Evolutionary conservation across 768 basidiomycete genomes (phyloP), one percentile per base, ranked within the genome.

Genomic region (Mycena sanguinolenta): DNA sequence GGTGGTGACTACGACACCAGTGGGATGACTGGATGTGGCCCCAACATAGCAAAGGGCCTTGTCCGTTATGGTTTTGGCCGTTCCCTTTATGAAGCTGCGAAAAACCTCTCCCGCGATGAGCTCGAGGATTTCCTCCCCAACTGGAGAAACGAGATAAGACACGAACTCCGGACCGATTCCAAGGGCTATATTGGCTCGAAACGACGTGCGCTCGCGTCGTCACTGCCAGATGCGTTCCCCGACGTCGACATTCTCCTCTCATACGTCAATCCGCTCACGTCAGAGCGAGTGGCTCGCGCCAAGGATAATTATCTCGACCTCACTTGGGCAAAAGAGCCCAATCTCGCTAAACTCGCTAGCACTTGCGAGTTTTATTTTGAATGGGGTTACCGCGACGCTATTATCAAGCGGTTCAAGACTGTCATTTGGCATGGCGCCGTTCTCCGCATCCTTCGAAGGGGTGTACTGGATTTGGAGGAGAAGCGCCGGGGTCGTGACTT

Each of bases 311-410:
- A 83, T 42, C 72, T 81, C 59, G 78, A 74, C 67, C 77, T 85
- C 30, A 85, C 82, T 0, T 87, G 86, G 83, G 77, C 83, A 2
- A 85, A 82, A 65, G 93, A 95, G 68, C 92, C 92, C 0, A 89
- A 92, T 73, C 81, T 95, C 1, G 87, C 86, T 21, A 89, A 87
- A 63, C 87, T 97, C 19, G 95, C 96, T 0, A 87, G 83, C 13
- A 84, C 91, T 4, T 97, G 95, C 82, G 96, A 98, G 79, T 85
- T 91, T 58, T 93, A 91, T 77, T 97, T 97, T 71, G 96, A 97
- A 77, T 98, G 96, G 96, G 96, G 96, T 0, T 91, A 94, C 58
- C 91, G 86, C 74, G 92, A 95, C 58, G 84, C 90, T 3, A 95
- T 97, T 64, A 86, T 94, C 73, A 94, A 94, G 72, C 91, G 95